Base-by-base conservation (phyloP, 306 rosid genomes). In the Cucurbita maxima region DNA sequence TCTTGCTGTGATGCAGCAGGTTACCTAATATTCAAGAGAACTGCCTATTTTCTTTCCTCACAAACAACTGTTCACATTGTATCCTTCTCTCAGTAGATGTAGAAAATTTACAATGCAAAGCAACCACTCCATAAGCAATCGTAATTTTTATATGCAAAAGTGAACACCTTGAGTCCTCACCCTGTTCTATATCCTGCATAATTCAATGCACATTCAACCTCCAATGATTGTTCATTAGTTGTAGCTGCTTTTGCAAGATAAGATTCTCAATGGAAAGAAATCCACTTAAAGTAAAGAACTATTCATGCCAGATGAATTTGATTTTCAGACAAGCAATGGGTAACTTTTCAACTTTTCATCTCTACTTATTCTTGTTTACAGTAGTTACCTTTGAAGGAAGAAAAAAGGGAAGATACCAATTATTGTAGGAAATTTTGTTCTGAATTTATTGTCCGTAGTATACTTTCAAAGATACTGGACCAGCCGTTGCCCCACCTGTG, bases 401-500 rank as follows among this genome's bases (percentile, higher is more conserved):
- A 25, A 15, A 25, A 15, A 25, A 47, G 10, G 43, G 48, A 8
- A 30, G 58, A 70, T 51, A 30, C 4, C 51, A 51, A 51, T 51
- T 70, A 70, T 70, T 70, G 59, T 50, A 1, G 74, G 59, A 51
- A 30, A 70, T 13, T 70, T 20, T 34, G 59, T 70, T 70, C 74
- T 70, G 74, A 70, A 34, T 50, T 70, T 70, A 25, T 51, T 51
- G 59, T 48, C 59, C 30, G 16, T 70, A 70, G 58, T 30, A 50
- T 70, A 70, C 51, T 51, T 50, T 10, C 45, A 40, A 60, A 45
- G 13, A 18, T 53, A 30, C 34, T 63, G 54, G 73, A 82, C 47
- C 53, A 76, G 71, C 74, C 62, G 55, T 76, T 70, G 25, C 62
- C 48, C 63, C 80, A 81, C 80, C 82, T 67, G 75, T 51, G 44